These are phyloP conservation scores for Ceratobasidium sp. DNA, from an alignment of 1,284 basidiomycete species.

Conservation along the genomic window DNA sequence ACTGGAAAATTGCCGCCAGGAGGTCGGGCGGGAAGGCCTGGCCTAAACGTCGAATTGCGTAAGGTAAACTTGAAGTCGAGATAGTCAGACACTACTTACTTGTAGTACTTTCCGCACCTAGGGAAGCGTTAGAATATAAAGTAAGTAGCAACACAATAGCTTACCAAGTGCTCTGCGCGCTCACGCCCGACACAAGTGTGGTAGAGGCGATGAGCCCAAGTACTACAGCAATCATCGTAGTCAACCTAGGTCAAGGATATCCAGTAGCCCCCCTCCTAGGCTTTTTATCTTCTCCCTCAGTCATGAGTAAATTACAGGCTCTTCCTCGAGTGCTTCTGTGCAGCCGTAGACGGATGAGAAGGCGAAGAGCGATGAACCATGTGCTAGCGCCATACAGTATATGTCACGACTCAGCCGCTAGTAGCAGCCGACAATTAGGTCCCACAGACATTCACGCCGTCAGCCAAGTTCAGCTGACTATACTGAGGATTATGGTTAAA, in stretches of 20 bases:
- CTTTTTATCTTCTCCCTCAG: conserved; percentile 12
- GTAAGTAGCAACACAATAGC: background rate
- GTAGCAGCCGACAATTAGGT: background rate
- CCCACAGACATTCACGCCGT: too few relatives aligned
- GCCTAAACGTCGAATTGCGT: background rate
- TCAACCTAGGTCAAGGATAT: background rate
- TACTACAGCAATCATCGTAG: conserved; percentile 22
- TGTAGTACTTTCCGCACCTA: conserved; percentile 40
- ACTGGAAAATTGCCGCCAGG: conserved; percentile 58
- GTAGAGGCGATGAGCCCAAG: conserved; percentile 20
- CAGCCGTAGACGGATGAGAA: conserved; percentile 13
- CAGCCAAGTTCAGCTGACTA: too few relatives aligned
- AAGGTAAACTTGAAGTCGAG: too few relatives aligned
- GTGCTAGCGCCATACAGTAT: conserved; percentile 10
- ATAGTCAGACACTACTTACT: background rate
- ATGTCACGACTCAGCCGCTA: background rate
- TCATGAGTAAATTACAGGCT: background rate
- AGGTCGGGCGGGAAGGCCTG: conserved; percentile 12
- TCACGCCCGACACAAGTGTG: background rate
- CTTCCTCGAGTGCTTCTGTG: background rate
- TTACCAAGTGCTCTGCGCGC: conserved; percentile 24
- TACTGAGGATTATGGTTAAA: too few relatives aligned
- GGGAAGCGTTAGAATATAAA: background rate
- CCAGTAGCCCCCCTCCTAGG: background rate
- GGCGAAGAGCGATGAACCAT: conserved; percentile 19